phyloP scores from a whole-genome alignment of 208 protist genomes.

The Trypanosoma boissoni region DNA sequence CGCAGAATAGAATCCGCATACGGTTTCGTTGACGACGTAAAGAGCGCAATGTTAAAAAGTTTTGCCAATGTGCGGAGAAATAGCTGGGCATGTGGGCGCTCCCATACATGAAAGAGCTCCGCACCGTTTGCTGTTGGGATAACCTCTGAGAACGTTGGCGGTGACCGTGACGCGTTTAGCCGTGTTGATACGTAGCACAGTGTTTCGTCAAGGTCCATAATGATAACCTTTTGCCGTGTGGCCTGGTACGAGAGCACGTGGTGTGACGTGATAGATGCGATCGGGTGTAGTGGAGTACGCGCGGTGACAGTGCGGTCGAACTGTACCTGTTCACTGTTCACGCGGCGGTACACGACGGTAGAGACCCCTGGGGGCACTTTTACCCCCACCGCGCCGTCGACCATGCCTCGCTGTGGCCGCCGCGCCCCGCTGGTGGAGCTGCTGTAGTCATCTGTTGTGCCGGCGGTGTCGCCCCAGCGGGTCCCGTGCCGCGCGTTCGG shows the following conservation, averaged over 20 bases:
- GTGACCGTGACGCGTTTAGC: slow-evolving; percentile 46
- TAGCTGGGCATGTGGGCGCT: slow-evolving; percentile 62
- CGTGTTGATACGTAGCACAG: slow-evolving; percentile 82
- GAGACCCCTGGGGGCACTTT: not conserved
- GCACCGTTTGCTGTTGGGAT: slow-evolving; percentile 76
- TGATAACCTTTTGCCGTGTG: slow-evolving; percentile 87
- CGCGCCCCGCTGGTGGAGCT: slow-evolving; percentile 42
- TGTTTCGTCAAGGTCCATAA: slow-evolving; percentile 89
- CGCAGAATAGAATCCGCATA: slow-evolving; percentile 88
- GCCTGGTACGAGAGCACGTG: slow-evolving; percentile 86
- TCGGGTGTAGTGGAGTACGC: slow-evolving; percentile 37
- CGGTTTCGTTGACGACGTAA: slow-evolving; percentile 84
- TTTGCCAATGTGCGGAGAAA: slow-evolving; percentile 72
- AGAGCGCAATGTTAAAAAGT: slow-evolving; percentile 84
- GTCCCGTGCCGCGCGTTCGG: slow-evolving; percentile 3
- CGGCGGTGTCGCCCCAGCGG: slow-evolving; percentile 6
- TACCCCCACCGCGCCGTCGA: not conserved
- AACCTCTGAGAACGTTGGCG: slow-evolving; percentile 86
- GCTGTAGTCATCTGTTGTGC: slow-evolving; percentile 73
- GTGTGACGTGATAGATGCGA: slow-evolving; percentile 75
- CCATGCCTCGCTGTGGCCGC: not conserved
- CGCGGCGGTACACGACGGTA: slow-evolving; percentile 71
- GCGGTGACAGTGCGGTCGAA: slow-evolving; percentile 27
- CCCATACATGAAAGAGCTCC: slow-evolving; percentile 87
- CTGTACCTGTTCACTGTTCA: slow-evolving; percentile 61